phyloP scores from a whole-genome alignment of 371 early-diverging fungal species.

The Homolaphlyctis polyrhiza region DNA sequence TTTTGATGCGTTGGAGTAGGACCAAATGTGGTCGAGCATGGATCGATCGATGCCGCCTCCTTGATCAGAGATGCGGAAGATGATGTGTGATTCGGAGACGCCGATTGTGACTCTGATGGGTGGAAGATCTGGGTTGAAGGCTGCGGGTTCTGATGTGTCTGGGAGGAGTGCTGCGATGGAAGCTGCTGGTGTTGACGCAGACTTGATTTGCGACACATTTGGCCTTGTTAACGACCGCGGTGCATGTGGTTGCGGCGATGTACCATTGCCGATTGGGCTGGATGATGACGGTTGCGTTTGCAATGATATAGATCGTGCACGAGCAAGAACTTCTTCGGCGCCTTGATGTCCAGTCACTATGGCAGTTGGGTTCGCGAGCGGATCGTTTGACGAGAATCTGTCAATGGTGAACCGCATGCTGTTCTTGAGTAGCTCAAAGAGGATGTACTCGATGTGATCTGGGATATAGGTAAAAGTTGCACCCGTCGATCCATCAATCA shows the following conservation, averaged over 20 bases:
- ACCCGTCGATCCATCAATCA: conserved; percentile 60
- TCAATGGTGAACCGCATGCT: conserved; percentile 89
- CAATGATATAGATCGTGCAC: too few species aligned
- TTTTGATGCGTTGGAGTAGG: conserved; percentile 61
- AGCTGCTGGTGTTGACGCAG: too few species aligned
- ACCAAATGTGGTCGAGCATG: conserved; percentile 69
- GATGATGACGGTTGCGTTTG: too few species aligned
- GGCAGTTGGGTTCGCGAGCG: too few species aligned
- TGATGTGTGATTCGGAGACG: conserved; percentile 42
- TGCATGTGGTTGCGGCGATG: too few species aligned
- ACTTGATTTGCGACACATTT: too few species aligned
- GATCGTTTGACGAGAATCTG: too few species aligned
- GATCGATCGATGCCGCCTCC: conserved; percentile 79
- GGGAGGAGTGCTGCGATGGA: too few species aligned
- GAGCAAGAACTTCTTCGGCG: too few species aligned
- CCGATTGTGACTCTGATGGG: conserved; percentile 78
- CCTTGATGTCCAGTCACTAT: too few species aligned
- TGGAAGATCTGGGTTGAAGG: conserved; percentile 33
- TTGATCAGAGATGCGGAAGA: conserved; percentile 86
- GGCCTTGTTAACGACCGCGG: too few species aligned
- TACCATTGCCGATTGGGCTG: too few species aligned
- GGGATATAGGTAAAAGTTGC: conserved; percentile 84
- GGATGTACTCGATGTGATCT: conserved; percentile 92
- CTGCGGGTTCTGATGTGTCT: not conserved
- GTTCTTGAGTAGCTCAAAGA: conserved; percentile 90